phyloP scores from a whole-genome alignment of 2,329 filamentous ascomycete species.

The Colletotrichum karsti region DNA sequence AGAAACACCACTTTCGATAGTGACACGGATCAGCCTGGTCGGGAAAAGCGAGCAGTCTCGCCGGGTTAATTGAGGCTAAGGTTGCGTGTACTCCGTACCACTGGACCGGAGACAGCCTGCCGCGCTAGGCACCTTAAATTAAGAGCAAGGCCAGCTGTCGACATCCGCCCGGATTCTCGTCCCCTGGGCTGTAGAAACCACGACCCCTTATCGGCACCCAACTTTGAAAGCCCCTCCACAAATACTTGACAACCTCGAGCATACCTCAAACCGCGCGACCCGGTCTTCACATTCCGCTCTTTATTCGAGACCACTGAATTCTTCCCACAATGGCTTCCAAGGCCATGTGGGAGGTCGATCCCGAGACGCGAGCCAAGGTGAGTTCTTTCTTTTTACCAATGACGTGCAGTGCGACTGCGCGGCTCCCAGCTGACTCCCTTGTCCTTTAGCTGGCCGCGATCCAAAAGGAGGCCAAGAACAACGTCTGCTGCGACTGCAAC shows the following conservation, averaged over 20 bases:
- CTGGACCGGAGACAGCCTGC: neutral
- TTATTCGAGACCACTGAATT: neutral
- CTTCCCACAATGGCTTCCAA: slow-evolving; percentile 67
- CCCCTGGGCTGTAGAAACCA: slow-evolving; percentile 15
- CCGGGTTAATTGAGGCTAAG: neutral
- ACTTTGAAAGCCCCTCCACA: slow-evolving; percentile 20
- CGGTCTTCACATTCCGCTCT: neutral
- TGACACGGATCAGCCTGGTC: neutral
- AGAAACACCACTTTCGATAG: neutral
- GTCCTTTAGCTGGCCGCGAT: slow-evolving; percentile 80
- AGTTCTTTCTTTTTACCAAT: slow-evolving; percentile 30
- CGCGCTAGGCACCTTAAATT: slow-evolving; percentile 6
- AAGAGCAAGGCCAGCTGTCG: slow-evolving; percentile 4
- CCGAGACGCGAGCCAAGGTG: slow-evolving; percentile 95
- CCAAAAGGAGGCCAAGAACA: slow-evolving; percentile 90
- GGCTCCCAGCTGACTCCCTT: slow-evolving; percentile 14
- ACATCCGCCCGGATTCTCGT: slow-evolving; percentile 14
- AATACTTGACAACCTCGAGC: slow-evolving; percentile 20
- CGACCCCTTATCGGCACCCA: slow-evolving; percentile 26
- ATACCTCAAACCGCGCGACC: neutral
- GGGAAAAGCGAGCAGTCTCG: too few species aligned
- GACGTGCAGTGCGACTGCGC: slow-evolving; percentile 4
- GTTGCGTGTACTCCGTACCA: neutral
- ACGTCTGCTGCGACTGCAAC: slow-evolving; percentile 91
- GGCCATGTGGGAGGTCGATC: slow-evolving; percentile 98